phyloP scores from a whole-genome alignment of 1,284 basidiomycete genomes.

The Tremellales sp. region DNA sequence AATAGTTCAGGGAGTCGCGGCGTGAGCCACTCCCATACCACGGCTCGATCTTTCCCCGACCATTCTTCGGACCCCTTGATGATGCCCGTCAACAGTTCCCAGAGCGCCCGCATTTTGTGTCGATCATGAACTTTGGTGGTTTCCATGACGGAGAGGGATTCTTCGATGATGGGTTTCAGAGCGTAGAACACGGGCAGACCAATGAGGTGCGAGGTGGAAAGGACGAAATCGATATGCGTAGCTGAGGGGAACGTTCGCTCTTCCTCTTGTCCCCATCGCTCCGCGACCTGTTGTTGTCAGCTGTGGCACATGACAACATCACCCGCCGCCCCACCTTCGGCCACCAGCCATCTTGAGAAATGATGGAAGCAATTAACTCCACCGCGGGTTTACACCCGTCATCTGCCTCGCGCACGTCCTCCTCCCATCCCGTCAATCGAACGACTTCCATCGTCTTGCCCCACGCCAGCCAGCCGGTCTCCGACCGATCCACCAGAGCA shows the following conservation, averaged over 20 bases:
- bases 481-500: slow-evolving; percentile 63
- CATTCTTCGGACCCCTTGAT: slow-evolving; percentile 86
- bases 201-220: slow-evolving; percentile 52
- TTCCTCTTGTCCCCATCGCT: slow-evolving; percentile 47
- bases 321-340: slow-evolving; percentile 34
- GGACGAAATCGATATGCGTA: slow-evolving; percentile 51
- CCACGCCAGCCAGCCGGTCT: slow-evolving; percentile 86
- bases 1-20: slow-evolving; percentile 68
- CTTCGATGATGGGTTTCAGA: slow-evolving; percentile 38
- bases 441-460: slow-evolving; percentile 68
- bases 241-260: slow-evolving; percentile 46
- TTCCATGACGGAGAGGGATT: slow-evolving; percentile 41
- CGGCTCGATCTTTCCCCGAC: slow-evolving; percentile 59
- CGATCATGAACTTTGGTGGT: slow-evolving; percentile 58
- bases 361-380: slow-evolving; percentile 55
- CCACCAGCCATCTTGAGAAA: slow-evolving; percentile 62
- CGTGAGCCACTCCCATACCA: slow-evolving; percentile 77
- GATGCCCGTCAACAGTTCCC: slow-evolving; percentile 77
- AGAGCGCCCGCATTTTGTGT: slow-evolving; percentile 86
- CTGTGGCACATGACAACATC: background rate
- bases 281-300: slow-evolving; percentile 25
- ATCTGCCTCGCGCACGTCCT: slow-evolving; percentile 64
- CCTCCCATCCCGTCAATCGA: slow-evolving; percentile 52
- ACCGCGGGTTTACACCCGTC: slow-evolving; percentile 59
- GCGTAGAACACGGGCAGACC: slow-evolving; percentile 32